Conservation (phyloP, 2,329 filamentous ascomycete genomes). For the Seiridium cupressi region DNA sequence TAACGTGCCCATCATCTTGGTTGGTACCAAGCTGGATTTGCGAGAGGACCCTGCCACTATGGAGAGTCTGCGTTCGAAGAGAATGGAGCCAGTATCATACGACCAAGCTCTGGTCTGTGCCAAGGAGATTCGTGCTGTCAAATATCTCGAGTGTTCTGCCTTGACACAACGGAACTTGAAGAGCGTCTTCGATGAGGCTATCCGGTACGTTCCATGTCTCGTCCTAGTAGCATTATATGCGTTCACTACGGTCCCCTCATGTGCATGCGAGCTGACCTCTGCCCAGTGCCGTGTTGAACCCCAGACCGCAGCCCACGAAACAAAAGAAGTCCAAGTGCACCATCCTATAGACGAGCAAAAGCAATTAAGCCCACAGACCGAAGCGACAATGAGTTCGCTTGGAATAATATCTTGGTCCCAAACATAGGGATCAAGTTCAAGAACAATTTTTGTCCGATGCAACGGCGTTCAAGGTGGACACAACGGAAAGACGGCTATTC, state of each 20-base stretch:
- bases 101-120: conserved; percentile 86
- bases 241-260: background rate
- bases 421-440: conserved; percentile 15
- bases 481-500: conserved; percentile 23
- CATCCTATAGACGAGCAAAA: conserved; percentile 54
- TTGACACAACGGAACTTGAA: conserved; percentile 96
- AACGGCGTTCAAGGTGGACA: conserved; percentile 30
- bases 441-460: conserved; percentile 24
- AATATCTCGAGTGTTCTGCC: conserved; percentile 97
- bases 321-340: conserved; percentile 67
- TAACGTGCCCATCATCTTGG: conserved; percentile 92
- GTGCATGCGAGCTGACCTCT: conserved; percentile 13
- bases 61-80: conserved; percentile 81
- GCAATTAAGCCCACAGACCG: too few species aligned
- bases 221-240: background rate
- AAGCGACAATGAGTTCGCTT: background rate
- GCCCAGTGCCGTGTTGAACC: conserved; percentile 68
- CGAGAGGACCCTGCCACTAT: conserved; percentile 83
- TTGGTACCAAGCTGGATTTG: conserved; percentile 95
- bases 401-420: background rate
- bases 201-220: conserved; percentile 64
- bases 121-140: conserved; percentile 93
- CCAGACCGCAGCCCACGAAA: conserved; percentile 56
- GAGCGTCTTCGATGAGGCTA: conserved; percentile 98
- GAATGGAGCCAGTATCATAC: conserved; percentile 96